Conservation (phyloP, 495 filamentous ascomycete genomes). For the Xylaria telfairii region DNA sequence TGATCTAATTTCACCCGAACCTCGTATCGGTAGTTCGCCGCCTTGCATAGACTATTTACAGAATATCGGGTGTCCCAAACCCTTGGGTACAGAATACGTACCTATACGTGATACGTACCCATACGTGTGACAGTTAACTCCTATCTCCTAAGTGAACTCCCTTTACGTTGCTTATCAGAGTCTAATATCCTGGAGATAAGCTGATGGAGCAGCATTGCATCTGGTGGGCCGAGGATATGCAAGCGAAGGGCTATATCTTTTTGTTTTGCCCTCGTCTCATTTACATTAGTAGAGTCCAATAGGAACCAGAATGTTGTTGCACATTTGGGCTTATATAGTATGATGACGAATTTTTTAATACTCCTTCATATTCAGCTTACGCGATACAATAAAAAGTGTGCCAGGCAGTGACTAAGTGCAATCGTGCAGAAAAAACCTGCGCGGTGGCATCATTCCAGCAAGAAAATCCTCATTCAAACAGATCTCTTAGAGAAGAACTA, state of each 20-base stretch:
- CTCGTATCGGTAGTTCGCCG: too few species aligned
- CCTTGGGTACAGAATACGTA: too few species aligned
- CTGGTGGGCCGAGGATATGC: background rate
- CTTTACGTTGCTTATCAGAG: background rate
- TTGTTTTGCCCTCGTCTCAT: background rate
- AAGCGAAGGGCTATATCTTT: too few species aligned
- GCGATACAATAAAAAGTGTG: background rate
- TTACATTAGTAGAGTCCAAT: background rate
- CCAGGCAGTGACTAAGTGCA: background rate
- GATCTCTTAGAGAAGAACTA: background rate
- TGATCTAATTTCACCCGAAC: too few species aligned
- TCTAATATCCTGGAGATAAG: conserved; percentile 9
- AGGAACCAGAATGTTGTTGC: background rate
- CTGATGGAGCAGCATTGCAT: background rate
- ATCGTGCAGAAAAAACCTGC: background rate
- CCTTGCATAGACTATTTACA: too few species aligned
- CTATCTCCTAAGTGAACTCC: background rate
- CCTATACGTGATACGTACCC: too few species aligned
- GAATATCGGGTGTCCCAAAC: too few species aligned
- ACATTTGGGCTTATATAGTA: background rate
- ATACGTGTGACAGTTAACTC: background rate
- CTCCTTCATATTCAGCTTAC: background rate
- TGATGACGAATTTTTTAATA: background rate
- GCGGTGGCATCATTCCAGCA: background rate
- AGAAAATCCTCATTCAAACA: background rate